Evolutionary conservation across 768 basidiomycete genomes (phyloP).

Genomic region (Suillus decipiens): DNA sequence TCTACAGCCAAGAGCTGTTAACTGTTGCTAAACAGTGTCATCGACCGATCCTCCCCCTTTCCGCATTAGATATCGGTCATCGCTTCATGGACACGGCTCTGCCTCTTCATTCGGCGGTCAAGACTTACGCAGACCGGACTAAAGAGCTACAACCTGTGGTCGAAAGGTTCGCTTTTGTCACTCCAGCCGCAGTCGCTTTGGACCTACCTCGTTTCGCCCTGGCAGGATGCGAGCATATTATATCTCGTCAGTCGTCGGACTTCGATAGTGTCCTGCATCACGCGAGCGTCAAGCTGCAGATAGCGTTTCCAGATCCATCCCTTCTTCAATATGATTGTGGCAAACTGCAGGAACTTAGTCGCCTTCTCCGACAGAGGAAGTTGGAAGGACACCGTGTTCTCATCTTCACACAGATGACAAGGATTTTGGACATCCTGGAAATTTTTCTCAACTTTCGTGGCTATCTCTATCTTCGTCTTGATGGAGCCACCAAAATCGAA

Average conservation of each 20-base stretch:
- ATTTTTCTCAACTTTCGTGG: constrained; percentile 92
- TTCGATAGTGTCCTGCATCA: constrained; percentile 76
- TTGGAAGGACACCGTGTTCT: constrained; percentile 86
- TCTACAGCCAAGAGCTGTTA: constrained; percentile 50
- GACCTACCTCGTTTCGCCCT: constrained; percentile 72
- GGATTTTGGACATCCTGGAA: constrained; percentile 91
- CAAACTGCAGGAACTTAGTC: constrained; percentile 85
- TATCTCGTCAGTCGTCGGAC: constrained; percentile 35
- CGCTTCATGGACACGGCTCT: constrained; percentile 46
- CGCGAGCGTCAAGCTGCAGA: constrained; percentile 80
- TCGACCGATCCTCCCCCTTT: constrained; percentile 53
- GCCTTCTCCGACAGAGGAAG: constrained; percentile 79
- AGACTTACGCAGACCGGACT: constrained; percentile 63
- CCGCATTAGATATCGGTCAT: constrained; percentile 39
- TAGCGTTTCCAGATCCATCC: constrained; percentile 90
- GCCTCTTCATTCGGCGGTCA: constrained; percentile 50
- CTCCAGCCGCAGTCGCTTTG: constrained; percentile 73
- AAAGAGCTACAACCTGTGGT: constrained; percentile 53
- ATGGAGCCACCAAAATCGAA: constrained; percentile 94
- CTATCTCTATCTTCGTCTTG: constrained; percentile 90
- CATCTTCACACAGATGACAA: constrained; percentile 98
- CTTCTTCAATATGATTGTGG: constrained; percentile 95
- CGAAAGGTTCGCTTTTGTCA: constrained; percentile 77
- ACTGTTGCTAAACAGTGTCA: constrained; percentile 38
- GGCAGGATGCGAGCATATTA: constrained; percentile 38